Conservation (phyloP, 257 asterid species). For the Lantana camara region DNA sequence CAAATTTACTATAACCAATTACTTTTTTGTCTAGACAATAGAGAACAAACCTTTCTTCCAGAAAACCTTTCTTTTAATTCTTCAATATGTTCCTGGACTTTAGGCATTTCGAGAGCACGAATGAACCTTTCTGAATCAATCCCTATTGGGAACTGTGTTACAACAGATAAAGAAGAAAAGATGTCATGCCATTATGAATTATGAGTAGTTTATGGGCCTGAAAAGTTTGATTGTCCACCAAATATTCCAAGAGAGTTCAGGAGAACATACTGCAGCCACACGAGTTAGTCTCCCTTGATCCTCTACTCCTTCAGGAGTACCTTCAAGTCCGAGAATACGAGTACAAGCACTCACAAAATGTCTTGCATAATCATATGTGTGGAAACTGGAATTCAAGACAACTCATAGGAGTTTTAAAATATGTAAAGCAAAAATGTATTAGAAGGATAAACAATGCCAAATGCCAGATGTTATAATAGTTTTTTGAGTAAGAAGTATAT, state of each 20-base stretch:
- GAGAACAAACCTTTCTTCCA: conserved; percentile 76
- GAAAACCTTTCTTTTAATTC: conserved; percentile 77
- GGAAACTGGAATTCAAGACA: conserved; percentile 67
- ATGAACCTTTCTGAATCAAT: conserved; percentile 90
- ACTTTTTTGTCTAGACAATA: no score
- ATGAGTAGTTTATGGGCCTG: conserved; percentile 13
- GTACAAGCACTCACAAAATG: conserved; percentile 96
- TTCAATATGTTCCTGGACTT: conserved; percentile 64
- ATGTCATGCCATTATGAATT: conserved; percentile 19
- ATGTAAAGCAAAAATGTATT: background rate
- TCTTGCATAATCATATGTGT: conserved; percentile 93
- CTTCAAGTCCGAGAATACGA: conserved; percentile 96
- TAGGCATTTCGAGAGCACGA: conserved; percentile 65
- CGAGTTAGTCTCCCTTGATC: conserved; percentile 97
- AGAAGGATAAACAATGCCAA: conserved; percentile 7
- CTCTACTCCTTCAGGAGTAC: conserved; percentile 97
- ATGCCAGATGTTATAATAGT: background rate
- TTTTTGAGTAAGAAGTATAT: conserved; percentile 20
- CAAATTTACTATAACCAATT: no score
- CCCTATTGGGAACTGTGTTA: conserved; percentile 82
- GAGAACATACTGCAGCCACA: conserved; percentile 83
- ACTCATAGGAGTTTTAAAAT: background rate
- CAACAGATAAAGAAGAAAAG: conserved; percentile 32
- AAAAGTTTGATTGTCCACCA: conserved; percentile 23
- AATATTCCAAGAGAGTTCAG: conserved; percentile 3